Evolutionary conservation across 441 rosid species (phyloP).

Genomic region (Populus hybrid): DNA sequence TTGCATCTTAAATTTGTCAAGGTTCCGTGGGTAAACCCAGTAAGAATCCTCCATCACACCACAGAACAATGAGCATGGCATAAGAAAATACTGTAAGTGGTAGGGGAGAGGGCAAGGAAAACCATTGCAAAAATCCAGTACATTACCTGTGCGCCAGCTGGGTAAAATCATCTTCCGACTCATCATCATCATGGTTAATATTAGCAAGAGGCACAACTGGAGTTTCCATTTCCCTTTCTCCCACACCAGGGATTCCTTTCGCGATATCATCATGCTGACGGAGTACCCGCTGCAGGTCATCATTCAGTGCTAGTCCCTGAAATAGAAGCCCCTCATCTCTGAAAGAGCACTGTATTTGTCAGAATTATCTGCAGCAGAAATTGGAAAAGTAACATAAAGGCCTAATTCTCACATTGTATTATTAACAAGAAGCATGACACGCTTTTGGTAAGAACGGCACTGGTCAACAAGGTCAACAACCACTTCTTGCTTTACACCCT

Average conservation of each 20-base stretch:
- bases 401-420: constrained; percentile 54
- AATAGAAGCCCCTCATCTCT: constrained; percentile 83
- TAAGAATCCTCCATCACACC: background rate
- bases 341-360: constrained; percentile 18
- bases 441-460: constrained; percentile 84
- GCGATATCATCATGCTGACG: constrained; percentile 73
- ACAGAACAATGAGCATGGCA: background rate
- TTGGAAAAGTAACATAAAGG: background rate
- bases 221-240: constrained; percentile 30
- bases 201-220: constrained; percentile 56
- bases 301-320: constrained; percentile 84
- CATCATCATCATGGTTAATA: constrained; percentile 80
- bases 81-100: background rate
- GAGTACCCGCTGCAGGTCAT: constrained; percentile 83
- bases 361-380: constrained; percentile 14
- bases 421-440: constrained; percentile 82
- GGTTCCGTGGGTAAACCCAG: background rate
- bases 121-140: background rate
- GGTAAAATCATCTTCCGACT: constrained; percentile 81
- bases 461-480: constrained; percentile 92
- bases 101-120: background rate
- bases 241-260: constrained; percentile 43
- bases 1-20: background rate
- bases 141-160: constrained; percentile 83
- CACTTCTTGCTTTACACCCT: constrained; percentile 85